phyloP scores from a whole-genome alignment of 768 basidiomycete genomes.

The Glaciozyma martinii region DNA sequence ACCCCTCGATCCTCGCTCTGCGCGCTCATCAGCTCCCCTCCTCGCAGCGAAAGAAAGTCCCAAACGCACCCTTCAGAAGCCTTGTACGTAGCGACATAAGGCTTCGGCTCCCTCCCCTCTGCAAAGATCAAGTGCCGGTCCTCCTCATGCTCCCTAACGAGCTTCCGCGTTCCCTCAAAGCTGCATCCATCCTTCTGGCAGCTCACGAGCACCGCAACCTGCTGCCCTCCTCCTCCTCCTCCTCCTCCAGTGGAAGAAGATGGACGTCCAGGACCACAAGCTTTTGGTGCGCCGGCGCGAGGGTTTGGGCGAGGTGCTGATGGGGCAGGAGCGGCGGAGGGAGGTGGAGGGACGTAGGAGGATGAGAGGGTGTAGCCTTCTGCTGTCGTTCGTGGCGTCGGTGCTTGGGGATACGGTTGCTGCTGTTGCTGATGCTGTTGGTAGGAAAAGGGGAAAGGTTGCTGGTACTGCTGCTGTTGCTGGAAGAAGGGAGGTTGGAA shows the following conservation, averaged over 20 bases:
- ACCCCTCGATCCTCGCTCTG: constrained; percentile 48
- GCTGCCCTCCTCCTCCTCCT: background rate
- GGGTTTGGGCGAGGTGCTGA: background rate
- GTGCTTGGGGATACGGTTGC: background rate
- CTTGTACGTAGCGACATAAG: constrained; percentile 29
- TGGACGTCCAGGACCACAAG: background rate
- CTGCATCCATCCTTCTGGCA: constrained; percentile 37
- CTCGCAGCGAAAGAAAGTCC: background rate
- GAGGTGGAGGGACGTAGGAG: constrained; percentile 4
- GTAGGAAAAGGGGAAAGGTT: background rate
- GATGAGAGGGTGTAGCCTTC: constrained; percentile 19
- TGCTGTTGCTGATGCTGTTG: background rate
- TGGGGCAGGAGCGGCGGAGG: background rate
- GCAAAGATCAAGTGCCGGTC: constrained; percentile 41
- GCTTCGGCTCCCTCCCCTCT: constrained; percentile 34
- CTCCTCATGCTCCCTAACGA: constrained; percentile 39
- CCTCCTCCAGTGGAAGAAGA: background rate
- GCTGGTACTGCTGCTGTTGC: background rate
- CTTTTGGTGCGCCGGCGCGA: no score
- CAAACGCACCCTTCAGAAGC: constrained; percentile 37
- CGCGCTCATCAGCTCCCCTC: constrained; percentile 19
- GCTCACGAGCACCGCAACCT: constrained; percentile 17
- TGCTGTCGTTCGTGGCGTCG: background rate
- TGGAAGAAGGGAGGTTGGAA: background rate
- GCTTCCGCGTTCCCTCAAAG: constrained; percentile 37